Evolutionary conservation across 2,329 filamentous ascomycete species (phyloP).

Genomic region (Bipolaris cookei): DNA sequence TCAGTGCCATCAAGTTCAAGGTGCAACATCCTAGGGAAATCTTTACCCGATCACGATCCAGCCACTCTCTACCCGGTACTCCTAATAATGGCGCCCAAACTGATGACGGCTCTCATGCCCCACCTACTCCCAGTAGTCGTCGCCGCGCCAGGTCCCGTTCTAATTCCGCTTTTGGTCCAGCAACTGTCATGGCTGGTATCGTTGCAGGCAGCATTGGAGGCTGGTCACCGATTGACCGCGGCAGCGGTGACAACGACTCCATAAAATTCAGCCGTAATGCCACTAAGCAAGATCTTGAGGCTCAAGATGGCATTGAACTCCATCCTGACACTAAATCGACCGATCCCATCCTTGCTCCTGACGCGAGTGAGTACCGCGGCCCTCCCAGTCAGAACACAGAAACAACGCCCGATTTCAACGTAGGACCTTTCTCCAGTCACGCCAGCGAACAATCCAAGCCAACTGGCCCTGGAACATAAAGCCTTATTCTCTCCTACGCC

Average conservation of each 20-base stretch:
- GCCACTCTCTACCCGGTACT: slow-evolving; percentile 68
- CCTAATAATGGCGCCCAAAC: slow-evolving; percentile 60
- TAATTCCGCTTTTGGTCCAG: slow-evolving; percentile 74
- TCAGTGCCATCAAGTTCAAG: slow-evolving; percentile 81
- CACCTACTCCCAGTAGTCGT: slow-evolving; percentile 63
- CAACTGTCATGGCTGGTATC: slow-evolving; percentile 82
- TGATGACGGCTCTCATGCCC: slow-evolving; percentile 51
- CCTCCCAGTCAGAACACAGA: slow-evolving; percentile 54
- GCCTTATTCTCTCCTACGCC: neutral
- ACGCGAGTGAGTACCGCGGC: slow-evolving; percentile 48
- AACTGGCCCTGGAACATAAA: slow-evolving; percentile 10
- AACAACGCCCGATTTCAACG: slow-evolving; percentile 53
- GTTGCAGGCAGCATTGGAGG: slow-evolving; percentile 77
- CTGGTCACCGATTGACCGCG: slow-evolving; percentile 73
- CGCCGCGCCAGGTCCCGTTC: slow-evolving; percentile 69
- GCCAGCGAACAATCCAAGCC: slow-evolving; percentile 17
- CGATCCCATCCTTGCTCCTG: slow-evolving; percentile 55
- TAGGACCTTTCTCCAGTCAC: slow-evolving; percentile 53
- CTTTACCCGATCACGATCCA: slow-evolving; percentile 67
- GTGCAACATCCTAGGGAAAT: slow-evolving; percentile 76
- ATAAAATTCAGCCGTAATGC: slow-evolving; percentile 46
- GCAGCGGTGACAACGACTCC: slow-evolving; percentile 50
- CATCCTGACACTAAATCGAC: slow-evolving; percentile 58
- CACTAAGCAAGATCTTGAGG: slow-evolving; percentile 51
- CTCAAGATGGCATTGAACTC: slow-evolving; percentile 53